These are phyloP conservation scores for Straminergon stramineum DNA, from an alignment of 225 moss, liverwort and hornwort species.

Conservation along the genomic window DNA sequence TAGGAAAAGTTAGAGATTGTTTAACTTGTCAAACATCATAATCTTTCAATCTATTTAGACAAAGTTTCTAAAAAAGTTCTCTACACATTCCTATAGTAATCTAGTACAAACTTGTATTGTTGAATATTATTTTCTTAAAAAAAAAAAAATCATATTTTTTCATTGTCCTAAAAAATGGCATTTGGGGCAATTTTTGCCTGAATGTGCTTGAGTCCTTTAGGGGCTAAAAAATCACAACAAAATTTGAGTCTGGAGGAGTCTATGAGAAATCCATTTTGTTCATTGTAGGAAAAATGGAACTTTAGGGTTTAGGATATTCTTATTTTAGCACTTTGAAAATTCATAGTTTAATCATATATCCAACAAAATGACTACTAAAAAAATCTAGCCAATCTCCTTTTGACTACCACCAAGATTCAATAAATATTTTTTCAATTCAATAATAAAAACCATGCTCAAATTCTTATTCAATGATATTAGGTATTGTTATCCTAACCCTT, in stretches of 20 bases:
- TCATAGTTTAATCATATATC: not conserved
- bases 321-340: not conserved
- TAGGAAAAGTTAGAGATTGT: not conserved
- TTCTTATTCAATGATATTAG: not conserved
- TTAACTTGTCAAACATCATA: not conserved
- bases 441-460: not conserved
- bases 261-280: fast-evolving
- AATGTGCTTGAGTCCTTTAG: fast-evolving
- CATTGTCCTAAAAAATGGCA: not conserved
- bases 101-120: not conserved
- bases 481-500: not conserved
- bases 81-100: not conserved
- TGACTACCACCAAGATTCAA: not conserved
- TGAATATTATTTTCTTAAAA: not conserved
- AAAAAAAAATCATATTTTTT: not conserved
- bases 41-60: not conserved
- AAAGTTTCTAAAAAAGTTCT: not conserved
- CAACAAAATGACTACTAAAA: not conserved
- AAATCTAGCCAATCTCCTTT: not conserved
- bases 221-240: not conserved
- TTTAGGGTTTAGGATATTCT: not conserved
- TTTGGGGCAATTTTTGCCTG: not conserved
- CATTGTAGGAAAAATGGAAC: fast-evolving
- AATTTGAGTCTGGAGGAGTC: not conserved
- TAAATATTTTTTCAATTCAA: not conserved